Conservation (phyloP, 2,329 filamentous ascomycete genomes). For the Cladophialophora yegresii region DNA sequence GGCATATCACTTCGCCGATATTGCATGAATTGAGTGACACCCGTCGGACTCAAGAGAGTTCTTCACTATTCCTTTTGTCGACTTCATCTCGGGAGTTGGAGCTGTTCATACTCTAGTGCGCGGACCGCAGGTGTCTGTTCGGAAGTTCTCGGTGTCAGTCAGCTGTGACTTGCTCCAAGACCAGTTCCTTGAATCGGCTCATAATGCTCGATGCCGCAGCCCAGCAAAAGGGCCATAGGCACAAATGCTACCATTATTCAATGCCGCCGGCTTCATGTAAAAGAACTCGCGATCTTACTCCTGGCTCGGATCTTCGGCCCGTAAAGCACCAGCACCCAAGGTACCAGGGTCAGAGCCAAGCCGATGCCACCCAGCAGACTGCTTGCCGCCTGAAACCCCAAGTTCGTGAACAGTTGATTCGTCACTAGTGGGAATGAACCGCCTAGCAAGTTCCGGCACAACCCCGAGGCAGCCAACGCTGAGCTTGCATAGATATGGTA, state of each 20-base stretch:
- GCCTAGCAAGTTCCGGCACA: constrained; percentile 80
- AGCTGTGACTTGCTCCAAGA: neutral
- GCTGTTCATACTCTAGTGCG: neutral
- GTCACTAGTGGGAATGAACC: constrained; percentile 80
- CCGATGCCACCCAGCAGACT: constrained; percentile 74
- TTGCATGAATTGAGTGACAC: neutral
- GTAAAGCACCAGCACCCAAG: constrained; percentile 79
- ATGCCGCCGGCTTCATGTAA: constrained; percentile 7
- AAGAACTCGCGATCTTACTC: constrained; percentile 67
- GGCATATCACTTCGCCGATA: neutral
- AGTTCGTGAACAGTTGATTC: constrained; percentile 67
- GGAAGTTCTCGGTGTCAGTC: neutral
- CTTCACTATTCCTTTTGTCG: neutral
- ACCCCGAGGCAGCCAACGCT: constrained; percentile 83
- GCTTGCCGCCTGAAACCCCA: constrained; percentile 71
- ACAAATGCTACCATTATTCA: neutral
- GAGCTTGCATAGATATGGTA: constrained; percentile 85
- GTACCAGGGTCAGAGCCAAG: constrained; percentile 69
- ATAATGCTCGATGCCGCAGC: neutral
- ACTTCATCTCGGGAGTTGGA: neutral
- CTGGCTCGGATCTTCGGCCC: constrained; percentile 73
- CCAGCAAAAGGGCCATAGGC: neutral
- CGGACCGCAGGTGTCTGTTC: neutral
- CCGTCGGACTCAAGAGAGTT: neutral
- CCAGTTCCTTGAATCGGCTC: too few species aligned